These are phyloP conservation scores for Monosporascus sp. DNA, from an alignment of 2,329 filamentous ascomycete species.

Conservation along the genomic window DNA sequence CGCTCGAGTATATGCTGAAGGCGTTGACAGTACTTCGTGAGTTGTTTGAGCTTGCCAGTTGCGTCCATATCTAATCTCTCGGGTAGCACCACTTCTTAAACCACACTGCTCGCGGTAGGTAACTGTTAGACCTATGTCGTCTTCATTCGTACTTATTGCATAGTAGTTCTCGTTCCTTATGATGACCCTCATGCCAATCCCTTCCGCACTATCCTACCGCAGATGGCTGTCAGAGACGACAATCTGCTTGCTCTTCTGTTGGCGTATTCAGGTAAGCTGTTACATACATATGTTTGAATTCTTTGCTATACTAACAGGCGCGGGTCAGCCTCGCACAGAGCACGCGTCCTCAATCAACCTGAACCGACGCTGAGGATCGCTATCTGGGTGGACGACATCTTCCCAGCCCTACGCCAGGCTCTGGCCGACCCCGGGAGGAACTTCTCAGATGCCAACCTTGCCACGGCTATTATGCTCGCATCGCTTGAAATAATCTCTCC, in stretches of 20 bases:
- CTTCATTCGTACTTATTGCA: conserved; percentile 39
- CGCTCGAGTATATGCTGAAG: conserved; percentile 14
- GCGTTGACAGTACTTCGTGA: conserved; percentile 41
- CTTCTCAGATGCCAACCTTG: conserved; percentile 68
- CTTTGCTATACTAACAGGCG: conserved; percentile 9
- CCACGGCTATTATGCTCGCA: conserved; percentile 79
- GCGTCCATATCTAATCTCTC: conserved; percentile 3
- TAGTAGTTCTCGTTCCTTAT: conserved; percentile 43
- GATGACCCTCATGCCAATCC: conserved; percentile 49
- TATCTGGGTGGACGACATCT: conserved; percentile 74
- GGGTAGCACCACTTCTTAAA: conserved; percentile 61
- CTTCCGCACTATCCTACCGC: conserved; percentile 43
- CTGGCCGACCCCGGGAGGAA: conserved; percentile 56
- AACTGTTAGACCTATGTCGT: conserved; percentile 47
- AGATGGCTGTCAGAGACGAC: conserved; percentile 62
- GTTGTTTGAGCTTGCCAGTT: conserved; percentile 10
- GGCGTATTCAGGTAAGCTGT: conserved; percentile 58
- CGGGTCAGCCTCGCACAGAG: conserved; percentile 64
- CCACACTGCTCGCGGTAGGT: conserved; percentile 64
- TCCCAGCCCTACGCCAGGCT: conserved; percentile 64
- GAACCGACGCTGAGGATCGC: conserved; percentile 76
- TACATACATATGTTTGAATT: background rate
- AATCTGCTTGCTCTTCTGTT: conserved; percentile 73
- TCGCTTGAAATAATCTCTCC: conserved; percentile 81
- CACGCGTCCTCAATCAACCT: conserved; percentile 65